Percentiles rank a stretch among this genome's conserved stretches.
Conservation (phyloP, 2,329 filamentous ascomycete genomes). For the Aspergillus ruber region DNA sequence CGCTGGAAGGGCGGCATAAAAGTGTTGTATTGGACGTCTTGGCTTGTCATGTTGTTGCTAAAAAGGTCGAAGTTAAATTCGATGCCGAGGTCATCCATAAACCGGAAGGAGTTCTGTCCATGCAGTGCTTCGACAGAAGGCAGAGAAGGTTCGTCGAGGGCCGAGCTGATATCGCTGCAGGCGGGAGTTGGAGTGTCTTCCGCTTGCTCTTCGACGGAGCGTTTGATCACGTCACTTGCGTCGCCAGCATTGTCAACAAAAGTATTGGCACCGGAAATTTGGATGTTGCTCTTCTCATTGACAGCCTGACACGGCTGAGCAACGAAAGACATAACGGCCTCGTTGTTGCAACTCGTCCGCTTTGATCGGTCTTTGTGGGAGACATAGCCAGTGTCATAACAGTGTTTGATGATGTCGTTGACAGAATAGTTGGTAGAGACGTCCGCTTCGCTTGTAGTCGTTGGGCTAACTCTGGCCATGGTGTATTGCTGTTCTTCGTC, state of each 20-base stretch:
- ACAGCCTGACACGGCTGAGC: conserved; percentile 14
- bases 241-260: conserved; percentile 1
- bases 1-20: not conserved
- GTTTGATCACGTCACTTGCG: conserved; percentile 1
- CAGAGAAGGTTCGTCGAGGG: not conserved
- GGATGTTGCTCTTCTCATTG: conserved; percentile 7
- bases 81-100: not conserved
- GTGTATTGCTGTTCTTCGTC: conserved; percentile 23
- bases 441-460: conserved; percentile 14
- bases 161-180: conserved; percentile 1
- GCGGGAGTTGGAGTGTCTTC: not conserved
- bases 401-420: conserved; percentile 25
- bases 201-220: conserved; percentile 1
- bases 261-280: conserved; percentile 10
- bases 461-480: conserved; percentile 11
- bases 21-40: not conserved
- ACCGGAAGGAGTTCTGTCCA: conserved; percentile 7
- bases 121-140: conserved; percentile 1
- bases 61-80: not conserved
- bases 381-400: conserved; percentile 25
- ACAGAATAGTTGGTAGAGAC: conserved; percentile 25
- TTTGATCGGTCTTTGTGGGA: conserved; percentile 8
- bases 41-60: not conserved
- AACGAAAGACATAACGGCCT: conserved; percentile 21
- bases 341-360: conserved; percentile 3